Conservation (phyloP, 805 yeast genomes). For the Lipomyces japonicus region DNA sequence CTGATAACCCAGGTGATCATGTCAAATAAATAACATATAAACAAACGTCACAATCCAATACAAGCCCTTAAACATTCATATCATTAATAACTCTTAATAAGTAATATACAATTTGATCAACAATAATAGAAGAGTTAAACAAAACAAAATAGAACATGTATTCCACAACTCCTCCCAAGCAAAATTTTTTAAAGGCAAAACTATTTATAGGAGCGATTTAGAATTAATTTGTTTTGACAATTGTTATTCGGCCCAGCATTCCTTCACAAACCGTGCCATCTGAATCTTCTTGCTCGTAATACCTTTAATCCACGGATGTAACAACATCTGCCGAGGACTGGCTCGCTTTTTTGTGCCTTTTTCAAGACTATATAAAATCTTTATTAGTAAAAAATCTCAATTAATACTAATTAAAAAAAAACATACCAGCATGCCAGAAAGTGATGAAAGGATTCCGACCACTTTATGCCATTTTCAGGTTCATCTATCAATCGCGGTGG, state of each 20-base stretch:
- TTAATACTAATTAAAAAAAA: background rate
- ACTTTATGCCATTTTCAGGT: constrained; percentile 65
- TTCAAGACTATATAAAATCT: constrained; percentile 42
- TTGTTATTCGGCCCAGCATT: constrained; percentile 24
- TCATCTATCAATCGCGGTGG: constrained; percentile 78
- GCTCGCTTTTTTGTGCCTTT: constrained; percentile 80
- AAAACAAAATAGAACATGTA: too few relatives aligned
- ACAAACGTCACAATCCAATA: too few relatives aligned
- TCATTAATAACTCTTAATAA: too few relatives aligned
- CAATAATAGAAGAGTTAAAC: too few relatives aligned
- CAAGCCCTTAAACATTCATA: too few relatives aligned
- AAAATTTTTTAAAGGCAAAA: too few relatives aligned
- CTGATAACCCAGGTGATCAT: too few relatives aligned
- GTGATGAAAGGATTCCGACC: constrained; percentile 81
- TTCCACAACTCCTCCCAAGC: too few relatives aligned
- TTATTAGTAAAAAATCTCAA: background rate
- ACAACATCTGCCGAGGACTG: constrained; percentile 86
- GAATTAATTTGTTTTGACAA: too few relatives aligned
- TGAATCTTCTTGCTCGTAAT: constrained; percentile 58
- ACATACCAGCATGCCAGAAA: constrained; percentile 64
- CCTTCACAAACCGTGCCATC: constrained; percentile 86
- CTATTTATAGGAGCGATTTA: too few relatives aligned
- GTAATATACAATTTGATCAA: too few relatives aligned
- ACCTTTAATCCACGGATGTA: constrained; percentile 88
- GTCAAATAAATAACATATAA: too few relatives aligned